These are phyloP conservation scores for Flaveria floridana DNA, from an alignment of 140 eudicot genomes.

Conservation along the genomic window DNA sequence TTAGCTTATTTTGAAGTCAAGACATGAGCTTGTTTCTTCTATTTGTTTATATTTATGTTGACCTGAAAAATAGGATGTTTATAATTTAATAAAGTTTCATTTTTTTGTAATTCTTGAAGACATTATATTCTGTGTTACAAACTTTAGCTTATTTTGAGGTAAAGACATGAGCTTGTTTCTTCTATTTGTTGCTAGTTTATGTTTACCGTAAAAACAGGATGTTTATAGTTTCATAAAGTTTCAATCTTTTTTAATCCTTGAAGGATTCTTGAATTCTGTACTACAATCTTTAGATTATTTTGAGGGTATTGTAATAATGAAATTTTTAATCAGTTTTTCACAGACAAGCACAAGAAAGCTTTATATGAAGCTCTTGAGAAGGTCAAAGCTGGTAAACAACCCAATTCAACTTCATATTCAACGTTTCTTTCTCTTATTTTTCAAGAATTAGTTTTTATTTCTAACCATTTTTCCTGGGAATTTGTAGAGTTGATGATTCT, in stretches of 20 bases:
- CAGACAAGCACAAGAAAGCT: conserved; percentile 60
- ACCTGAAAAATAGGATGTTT: too few relatives aligned
- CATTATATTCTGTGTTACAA: background rate
- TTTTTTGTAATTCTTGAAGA: background rate
- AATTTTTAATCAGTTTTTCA: conserved; percentile 50
- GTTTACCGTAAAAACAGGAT: background rate
- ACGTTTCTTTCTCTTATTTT: background rate
- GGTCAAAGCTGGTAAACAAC: conserved; percentile 59
- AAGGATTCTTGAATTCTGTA: background rate
- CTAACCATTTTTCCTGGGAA: background rate
- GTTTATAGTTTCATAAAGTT: background rate
- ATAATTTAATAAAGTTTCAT: background rate
- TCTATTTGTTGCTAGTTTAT: background rate
- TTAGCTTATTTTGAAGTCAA: too few relatives aligned
- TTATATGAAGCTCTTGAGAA: conserved; percentile 67
- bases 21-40: too few relatives aligned
- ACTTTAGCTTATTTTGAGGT: background rate
- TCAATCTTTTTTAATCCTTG: background rate
- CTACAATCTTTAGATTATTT: conserved; percentile 15
- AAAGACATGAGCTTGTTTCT: background rate
- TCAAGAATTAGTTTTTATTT: conserved; percentile 6
- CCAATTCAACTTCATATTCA: background rate
- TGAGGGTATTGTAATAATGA: conserved; percentile 16
- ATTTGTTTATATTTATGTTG: too few relatives aligned
- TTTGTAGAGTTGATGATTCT: conserved; percentile 72